These are phyloP conservation scores for Pichiaceae sp. DNA, from an alignment of 1,139 yeast genomes.

Conservation along the genomic window DNA sequence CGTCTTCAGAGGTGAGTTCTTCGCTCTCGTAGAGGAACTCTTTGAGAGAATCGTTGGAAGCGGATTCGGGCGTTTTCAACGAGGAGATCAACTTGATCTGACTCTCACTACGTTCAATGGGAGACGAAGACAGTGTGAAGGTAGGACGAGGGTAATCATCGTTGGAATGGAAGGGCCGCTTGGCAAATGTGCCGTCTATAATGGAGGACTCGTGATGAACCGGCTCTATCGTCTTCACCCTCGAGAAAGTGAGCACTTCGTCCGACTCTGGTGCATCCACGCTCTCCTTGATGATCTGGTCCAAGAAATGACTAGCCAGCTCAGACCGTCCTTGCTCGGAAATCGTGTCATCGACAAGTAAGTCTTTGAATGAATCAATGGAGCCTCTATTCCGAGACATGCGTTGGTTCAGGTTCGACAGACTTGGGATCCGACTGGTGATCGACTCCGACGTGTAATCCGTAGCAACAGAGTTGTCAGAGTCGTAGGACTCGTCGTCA, in stretches of 20 bases:
- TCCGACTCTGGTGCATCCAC: slow-evolving; percentile 3
- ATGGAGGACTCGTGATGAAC: background rate
- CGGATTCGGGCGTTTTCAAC: background rate
- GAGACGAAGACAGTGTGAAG: background rate
- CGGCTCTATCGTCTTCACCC: background rate
- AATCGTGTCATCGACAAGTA: slow-evolving; percentile 2
- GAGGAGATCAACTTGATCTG: slow-evolving; percentile 2
- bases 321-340: slow-evolving; percentile 1
- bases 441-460: background rate
- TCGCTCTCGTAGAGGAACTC: slow-evolving; percentile 2
- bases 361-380: slow-evolving; percentile 1
- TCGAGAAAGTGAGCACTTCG: background rate
- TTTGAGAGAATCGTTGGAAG: background rate
- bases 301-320: slow-evolving; percentile 1
- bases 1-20: background rate
- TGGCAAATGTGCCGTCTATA: slow-evolving; percentile 14
- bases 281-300: background rate
- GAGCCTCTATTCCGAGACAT: slow-evolving; percentile 1
- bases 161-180: slow-evolving; percentile 4
- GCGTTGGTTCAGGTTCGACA: slow-evolving; percentile 1
- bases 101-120: background rate
- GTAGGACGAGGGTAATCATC: background rate
- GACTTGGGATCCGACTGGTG: slow-evolving; percentile 1
- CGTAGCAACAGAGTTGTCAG: slow-evolving; percentile 6
- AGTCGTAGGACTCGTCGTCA: slow-evolving; percentile 12